Base-by-base conservation (phyloP, 2,329 filamentous ascomycete species). In the Thelonectria rubi region DNA sequence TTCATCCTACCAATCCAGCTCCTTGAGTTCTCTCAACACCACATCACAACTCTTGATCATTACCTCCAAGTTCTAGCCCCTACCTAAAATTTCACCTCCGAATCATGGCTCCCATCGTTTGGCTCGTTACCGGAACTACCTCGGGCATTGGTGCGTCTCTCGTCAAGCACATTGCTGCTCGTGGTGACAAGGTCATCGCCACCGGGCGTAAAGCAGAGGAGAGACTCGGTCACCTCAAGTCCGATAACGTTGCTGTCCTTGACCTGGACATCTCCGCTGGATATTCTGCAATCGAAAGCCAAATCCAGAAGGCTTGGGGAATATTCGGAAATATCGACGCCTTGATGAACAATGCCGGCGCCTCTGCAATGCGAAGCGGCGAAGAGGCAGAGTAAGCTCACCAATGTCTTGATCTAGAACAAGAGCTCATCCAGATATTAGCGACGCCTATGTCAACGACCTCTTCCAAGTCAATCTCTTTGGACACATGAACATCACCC, bases 331-430 rank as follows among this genome's bases (percentile, higher is more conserved):
- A 62, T 8, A 73, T 78, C 15, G 74, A 77, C 24, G 63, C 77
- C 5, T 54, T 77, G 15, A 63, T 76, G 18, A 77, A 77, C 61
- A 77, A 77, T 46, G 76, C 76, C 9, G 76, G 73, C 30, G 73
- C 69, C 30, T 73, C 71, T 1, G 58, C 67, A 2, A 61, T 72
- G 43, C 69, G 66, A 11, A 63, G 64, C 15, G 67, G 67, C 26
- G 76, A 77, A 14, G 76, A 78, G 30, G 69, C 73, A 10, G 62
- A 67, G 76, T 77, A 64, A 43, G 72, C 68, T 4, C 7, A n/a
- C 11, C n/a, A 21, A 5, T 14, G 26, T 26, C 7, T 20, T 20
- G 18, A 21, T 20, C 12, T 4, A 18, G 5, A 17, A 4, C 20
- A 10, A 18, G 50, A 24, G 39, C 39, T 9, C 24, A 26, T 17